These are phyloP conservation scores for Fusarium bactridioides DNA, from an alignment of 2,329 filamentous ascomycete species.

Conservation along the genomic window DNA sequence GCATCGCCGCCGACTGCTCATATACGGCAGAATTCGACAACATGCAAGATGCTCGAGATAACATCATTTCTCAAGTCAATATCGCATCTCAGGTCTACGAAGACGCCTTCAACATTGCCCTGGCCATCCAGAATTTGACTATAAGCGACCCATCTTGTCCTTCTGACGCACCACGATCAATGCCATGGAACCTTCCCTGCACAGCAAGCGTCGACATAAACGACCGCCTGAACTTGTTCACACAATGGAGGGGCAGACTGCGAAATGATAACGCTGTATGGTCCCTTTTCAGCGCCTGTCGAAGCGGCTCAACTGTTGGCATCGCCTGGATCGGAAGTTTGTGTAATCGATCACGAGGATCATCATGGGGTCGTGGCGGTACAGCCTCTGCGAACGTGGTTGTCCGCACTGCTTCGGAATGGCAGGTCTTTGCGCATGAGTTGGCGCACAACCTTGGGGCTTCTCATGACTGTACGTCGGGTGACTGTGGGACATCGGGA, in stretches of 20 bases:
- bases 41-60: constrained; percentile 66
- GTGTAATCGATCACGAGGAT: constrained; percentile 60
- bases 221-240: constrained; percentile 80
- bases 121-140: constrained; percentile 82
- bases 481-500: neutral
- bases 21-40: constrained; percentile 76
- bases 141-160: constrained; percentile 76
- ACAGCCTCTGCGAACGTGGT: constrained; percentile 83
- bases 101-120: constrained; percentile 84
- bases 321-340: constrained; percentile 87
- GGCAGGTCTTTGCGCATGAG: constrained; percentile 92
- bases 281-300: constrained; percentile 80
- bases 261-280: constrained; percentile 81
- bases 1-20: constrained; percentile 88
- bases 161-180: constrained; percentile 56
- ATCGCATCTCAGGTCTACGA: constrained; percentile 86
- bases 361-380: constrained; percentile 69
- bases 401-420: constrained; percentile 77
- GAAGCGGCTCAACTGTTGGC: constrained; percentile 80
- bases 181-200: constrained; percentile 83
- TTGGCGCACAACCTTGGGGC: constrained; percentile 66
- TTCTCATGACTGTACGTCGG: constrained; percentile 25
- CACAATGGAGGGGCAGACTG: constrained; percentile 77
- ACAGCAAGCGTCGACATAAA: constrained; percentile 67
- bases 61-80: constrained; percentile 83